Base-by-base conservation (phyloP, 768 basidiomycete species). In the Floccularia luteovirens region DNA sequence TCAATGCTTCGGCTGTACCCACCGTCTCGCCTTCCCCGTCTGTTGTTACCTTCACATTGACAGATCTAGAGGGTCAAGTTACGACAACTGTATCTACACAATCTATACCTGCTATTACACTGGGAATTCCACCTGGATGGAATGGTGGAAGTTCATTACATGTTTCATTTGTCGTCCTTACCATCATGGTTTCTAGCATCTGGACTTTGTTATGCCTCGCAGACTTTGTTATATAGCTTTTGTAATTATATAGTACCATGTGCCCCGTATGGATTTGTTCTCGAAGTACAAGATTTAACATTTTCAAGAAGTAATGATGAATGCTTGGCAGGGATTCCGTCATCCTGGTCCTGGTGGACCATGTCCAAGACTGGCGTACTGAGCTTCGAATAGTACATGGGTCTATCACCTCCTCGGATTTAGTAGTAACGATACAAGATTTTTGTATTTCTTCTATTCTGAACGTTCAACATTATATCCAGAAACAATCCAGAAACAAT, bases 41-140 rank as follows among this genome's bases (percentile, higher is more conserved):
- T 5, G 53, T 75, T 12, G 61, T 64, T 19, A 88, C 85, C 2
- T 53, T 82, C 32, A 57, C 75, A 20, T 43, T 74, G 24, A 87
- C 86, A 2, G 63, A 82, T 43, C 51, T 70, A 8, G 60, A 61
- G 44, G 83, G 85, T 1, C 48, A 59, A 7, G 48, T 78, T 1
- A 56, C 66, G 2, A 87, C 81, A 6, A 67, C 74, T 0, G 71
- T 73, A 7, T 77, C 73, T 24, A 69, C 71, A 11, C 51, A 70
- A 5, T 52, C 62, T 3, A 46, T 62, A 42, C 62, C 75, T 1
- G 63, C 70, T 16, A 62, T 77, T 5, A 66, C 68, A 5, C 70
- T 90, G 8, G 86, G 87, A 6, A 50, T 70, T 23, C 82, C 83
- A 10, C 79, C 82, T 13, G 77, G 81, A 17, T 75, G 68, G 72